Evolutionary conservation across 2,329 filamentous ascomycete genomes (phyloP), one percentile per base, ranked within the genome.

Genomic region (Fusarium sp.): DNA sequence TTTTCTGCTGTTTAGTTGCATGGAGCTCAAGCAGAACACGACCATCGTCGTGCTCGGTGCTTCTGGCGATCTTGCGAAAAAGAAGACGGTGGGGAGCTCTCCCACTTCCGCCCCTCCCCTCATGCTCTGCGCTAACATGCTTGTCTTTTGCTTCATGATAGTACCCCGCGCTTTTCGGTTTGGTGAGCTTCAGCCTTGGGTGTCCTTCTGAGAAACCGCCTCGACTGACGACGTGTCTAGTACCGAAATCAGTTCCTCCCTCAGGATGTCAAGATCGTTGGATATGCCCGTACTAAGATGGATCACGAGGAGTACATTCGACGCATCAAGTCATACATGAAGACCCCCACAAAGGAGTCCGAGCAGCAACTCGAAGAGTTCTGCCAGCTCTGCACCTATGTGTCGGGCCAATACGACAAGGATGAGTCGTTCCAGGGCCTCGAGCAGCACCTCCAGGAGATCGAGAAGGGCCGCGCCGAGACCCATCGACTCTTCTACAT

Each of bases 271-370:
- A 93, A 91, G 83, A 98, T 99, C 80, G 91, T 99, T 78, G 96
- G 96, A 86, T 99, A 99, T 94, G 96, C 96, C 77, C 92, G 96
- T 81, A 99, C 96, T 76, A 98, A 98, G 88, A 99, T 99, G 96
- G 95, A 98, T 85, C 94, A 95, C 78, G 91, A 94, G 71, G 96
- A 99, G 83, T 98, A 93, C 86, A 88, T 98, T 80, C 93, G 92
- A 84, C 90, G 96, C 75, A 94, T 99, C 83, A 95, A 93, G 85
- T 97, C 94, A 66, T 97, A 98, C 86, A 99, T 99, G 87, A 98
- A 99, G 89, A 96, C 95, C 15, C 96, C 96, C 15, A 98, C 95
- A 75, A 97, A 97, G 87, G 96, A 98, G 76, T 91, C 97, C 75
- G 95, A 99, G 86, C 92, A 97, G 84, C 95, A 98, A 82, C 88